These are phyloP conservation scores for Auricularia cornea DNA, from an alignment of 768 basidiomycete species.

Conservation along the genomic window DNA sequence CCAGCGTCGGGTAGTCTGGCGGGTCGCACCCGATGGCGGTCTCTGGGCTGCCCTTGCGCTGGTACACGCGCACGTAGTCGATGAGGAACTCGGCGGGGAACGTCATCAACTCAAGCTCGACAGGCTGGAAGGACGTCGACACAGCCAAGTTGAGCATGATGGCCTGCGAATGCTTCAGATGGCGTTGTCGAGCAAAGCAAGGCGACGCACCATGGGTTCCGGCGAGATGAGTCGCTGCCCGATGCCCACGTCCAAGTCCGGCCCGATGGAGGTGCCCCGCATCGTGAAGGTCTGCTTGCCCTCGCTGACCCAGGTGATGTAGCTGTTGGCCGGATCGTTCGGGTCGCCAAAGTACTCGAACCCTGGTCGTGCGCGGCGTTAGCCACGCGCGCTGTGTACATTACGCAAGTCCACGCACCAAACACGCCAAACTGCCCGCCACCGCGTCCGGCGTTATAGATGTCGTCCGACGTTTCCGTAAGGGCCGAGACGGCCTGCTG, in stretches of 20 bases:
- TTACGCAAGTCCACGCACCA: constrained; percentile 20
- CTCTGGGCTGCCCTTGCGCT: constrained; percentile 38
- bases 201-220: constrained; percentile 76
- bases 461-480: constrained; percentile 38
- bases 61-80: too few species aligned
- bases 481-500: too few species aligned
- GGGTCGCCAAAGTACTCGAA: constrained; percentile 79
- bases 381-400: too few species aligned
- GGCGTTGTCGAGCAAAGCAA: constrained; percentile 19
- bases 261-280: constrained; percentile 51
- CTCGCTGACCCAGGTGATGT: constrained; percentile 76
- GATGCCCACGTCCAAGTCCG: constrained; percentile 52
- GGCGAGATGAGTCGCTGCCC: constrained; percentile 64
- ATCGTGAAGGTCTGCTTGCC: constrained; percentile 64
- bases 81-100: constrained; percentile 65
- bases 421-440: constrained; percentile 43
- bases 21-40: constrained; percentile 64
- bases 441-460: constrained; percentile 46
- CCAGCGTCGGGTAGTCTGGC: constrained; percentile 50
- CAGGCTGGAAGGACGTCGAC: constrained; percentile 61
- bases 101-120: constrained; percentile 39
- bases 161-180: constrained; percentile 39
- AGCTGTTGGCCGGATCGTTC: constrained; percentile 54
- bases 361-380: constrained; percentile 21
- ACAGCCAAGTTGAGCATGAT: constrained; percentile 59